phyloP scores from a whole-genome alignment of 2,329 filamentous ascomycete species.

The Penicillium sp. region DNA sequence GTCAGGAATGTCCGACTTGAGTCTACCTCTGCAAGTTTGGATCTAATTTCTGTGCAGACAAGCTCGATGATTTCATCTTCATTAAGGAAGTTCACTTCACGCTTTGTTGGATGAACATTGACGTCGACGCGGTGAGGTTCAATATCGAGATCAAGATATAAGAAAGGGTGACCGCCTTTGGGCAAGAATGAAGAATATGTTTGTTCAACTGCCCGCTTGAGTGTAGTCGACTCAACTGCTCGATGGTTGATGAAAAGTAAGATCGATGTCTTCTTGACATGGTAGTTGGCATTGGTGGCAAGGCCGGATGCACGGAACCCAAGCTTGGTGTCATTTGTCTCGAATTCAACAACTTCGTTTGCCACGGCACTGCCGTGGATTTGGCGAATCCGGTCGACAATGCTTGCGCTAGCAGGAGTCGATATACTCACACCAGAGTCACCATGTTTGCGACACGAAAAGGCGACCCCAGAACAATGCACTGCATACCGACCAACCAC shows the following conservation, averaged over 20 bases:
- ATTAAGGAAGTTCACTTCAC: slow-evolving; percentile 95
- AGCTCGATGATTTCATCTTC: slow-evolving; percentile 93
- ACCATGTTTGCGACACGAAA: slow-evolving; percentile 95
- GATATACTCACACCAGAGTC: slow-evolving; percentile 82
- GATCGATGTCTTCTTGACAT: slow-evolving; percentile 83
- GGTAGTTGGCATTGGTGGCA: slow-evolving; percentile 92
- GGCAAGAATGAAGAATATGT: slow-evolving; percentile 85
- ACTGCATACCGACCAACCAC: slow-evolving; percentile 91
- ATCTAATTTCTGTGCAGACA: slow-evolving; percentile 78
- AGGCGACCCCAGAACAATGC: slow-evolving; percentile 86
- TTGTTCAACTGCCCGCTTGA: slow-evolving; percentile 90
- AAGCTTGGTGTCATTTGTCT: slow-evolving; percentile 71
- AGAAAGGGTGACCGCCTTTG: slow-evolving; percentile 90
- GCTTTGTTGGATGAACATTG: slow-evolving; percentile 95
- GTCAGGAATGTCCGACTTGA: slow-evolving; percentile 93
- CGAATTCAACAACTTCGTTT: slow-evolving; percentile 81
- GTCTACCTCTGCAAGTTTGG: slow-evolving; percentile 81
- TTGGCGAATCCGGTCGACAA: slow-evolving; percentile 82
- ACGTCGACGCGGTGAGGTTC: slow-evolving; percentile 92
- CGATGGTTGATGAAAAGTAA: slow-evolving; percentile 96
- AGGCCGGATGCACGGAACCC: slow-evolving; percentile 81
- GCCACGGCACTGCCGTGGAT: slow-evolving; percentile 83
- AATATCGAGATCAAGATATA: slow-evolving; percentile 90
- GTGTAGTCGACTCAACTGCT: slow-evolving; percentile 82
- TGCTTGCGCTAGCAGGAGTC: slow-evolving; percentile 71